phyloP scores from a whole-genome alignment of 2,329 filamentous ascomycete species.

The Colletotrichum sp. region DNA sequence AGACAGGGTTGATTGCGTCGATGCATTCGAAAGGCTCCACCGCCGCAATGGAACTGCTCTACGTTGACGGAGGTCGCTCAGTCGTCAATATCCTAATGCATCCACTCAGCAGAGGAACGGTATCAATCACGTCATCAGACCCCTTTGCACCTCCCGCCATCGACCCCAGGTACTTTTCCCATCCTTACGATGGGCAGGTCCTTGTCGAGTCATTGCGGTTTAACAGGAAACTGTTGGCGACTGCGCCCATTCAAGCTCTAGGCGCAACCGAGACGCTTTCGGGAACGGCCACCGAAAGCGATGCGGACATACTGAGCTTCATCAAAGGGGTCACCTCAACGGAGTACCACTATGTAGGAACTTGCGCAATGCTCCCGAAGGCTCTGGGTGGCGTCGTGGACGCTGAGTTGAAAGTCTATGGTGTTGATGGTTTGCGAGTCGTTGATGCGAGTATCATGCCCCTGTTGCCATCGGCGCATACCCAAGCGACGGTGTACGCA shows the following conservation, averaged over 20 bases:
- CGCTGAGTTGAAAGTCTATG: slow-evolving; percentile 28
- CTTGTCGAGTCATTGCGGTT: slow-evolving; percentile 21
- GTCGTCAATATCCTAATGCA: slow-evolving; percentile 37
- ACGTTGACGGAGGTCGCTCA: slow-evolving; percentile 31
- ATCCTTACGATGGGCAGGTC: background rate
- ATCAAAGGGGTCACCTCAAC: background rate
- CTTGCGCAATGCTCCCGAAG: slow-evolving; percentile 29
- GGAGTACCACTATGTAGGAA: slow-evolving; percentile 27
- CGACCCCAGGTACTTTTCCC: slow-evolving; percentile 8
- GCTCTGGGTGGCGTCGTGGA: slow-evolving; percentile 31
- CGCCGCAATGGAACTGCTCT: slow-evolving; percentile 32
- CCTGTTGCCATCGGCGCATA: slow-evolving; percentile 18
- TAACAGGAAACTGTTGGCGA: background rate
- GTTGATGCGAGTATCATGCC: slow-evolving; percentile 25
- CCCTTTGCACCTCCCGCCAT: slow-evolving; percentile 27
- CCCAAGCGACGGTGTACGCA: slow-evolving; percentile 20
- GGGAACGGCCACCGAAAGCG: slow-evolving; percentile 20
- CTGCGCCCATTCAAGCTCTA: slow-evolving; percentile 2
- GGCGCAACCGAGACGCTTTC: slow-evolving; percentile 21
- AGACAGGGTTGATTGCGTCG: slow-evolving; percentile 32
- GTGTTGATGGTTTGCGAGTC: slow-evolving; percentile 23
- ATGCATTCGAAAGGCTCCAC: slow-evolving; percentile 30
- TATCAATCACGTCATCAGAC: slow-evolving; percentile 38
- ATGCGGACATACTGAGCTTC: background rate
- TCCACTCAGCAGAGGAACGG: slow-evolving; percentile 42